phyloP scores from a whole-genome alignment of 176 grass and related monocot species.

The Zoysia japonica region DNA sequence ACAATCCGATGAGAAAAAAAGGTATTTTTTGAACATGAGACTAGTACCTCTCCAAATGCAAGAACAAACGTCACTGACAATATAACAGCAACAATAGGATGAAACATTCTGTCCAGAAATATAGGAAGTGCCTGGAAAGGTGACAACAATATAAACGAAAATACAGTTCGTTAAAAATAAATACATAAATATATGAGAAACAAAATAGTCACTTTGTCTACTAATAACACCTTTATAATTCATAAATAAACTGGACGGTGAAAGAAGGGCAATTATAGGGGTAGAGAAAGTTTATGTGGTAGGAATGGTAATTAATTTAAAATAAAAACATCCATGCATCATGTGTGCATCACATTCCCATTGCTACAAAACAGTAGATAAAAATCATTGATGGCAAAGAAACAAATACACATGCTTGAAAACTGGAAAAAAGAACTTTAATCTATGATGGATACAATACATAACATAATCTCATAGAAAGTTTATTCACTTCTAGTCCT shows the following conservation, averaged over 20 bases:
- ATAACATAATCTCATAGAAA: not conserved
- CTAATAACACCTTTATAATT: conserved; percentile 16
- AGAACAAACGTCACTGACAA: conserved; percentile 99
- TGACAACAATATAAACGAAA: conserved; percentile 23
- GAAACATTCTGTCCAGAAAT: conserved; percentile 94
- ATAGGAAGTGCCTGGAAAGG: conserved; percentile 91
- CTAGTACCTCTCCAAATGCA: conserved; percentile 85
- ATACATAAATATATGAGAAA: conserved; percentile 1
- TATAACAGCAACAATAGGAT: conserved; percentile 93
- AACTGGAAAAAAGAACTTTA: not conserved
- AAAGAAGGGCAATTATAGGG: not conserved
- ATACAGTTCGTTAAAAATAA: conserved; percentile 19
- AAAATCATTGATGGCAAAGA: not conserved
- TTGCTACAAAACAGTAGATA: not conserved
- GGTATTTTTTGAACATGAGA: conserved; percentile 18
- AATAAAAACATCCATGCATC: not conserved
- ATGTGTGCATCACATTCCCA: not conserved
- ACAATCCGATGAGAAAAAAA: conserved; percentile 10
- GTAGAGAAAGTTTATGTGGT: not conserved
- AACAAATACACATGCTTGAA: not conserved
- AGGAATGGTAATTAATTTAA: not conserved
- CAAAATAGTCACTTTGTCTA: conserved; percentile 15
- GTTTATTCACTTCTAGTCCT: not conserved
- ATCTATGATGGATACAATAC: not conserved
- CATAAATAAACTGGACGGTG: not conserved